These are phyloP conservation scores for Penicillium paneum DNA, from an alignment of 2,329 filamentous ascomycete species.

Conservation along the genomic window DNA sequence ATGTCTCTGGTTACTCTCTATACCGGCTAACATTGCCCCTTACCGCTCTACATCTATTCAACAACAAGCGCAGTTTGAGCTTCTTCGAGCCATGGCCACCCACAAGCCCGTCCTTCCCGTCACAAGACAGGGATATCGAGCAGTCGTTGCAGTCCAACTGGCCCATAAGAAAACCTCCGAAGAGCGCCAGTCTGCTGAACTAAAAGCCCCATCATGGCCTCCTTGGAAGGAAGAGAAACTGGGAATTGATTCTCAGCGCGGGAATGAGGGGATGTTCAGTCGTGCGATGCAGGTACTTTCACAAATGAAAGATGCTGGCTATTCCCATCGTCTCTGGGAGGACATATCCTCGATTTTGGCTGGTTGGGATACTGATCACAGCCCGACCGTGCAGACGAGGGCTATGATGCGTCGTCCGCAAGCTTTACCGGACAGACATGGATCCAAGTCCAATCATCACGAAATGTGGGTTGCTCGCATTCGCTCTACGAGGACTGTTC, in stretches of 20 bases:
- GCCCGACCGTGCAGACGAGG: constrained; percentile 61
- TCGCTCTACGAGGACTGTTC: constrained; percentile 56
- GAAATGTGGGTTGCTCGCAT: constrained; percentile 58
- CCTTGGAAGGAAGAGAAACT: constrained; percentile 63
- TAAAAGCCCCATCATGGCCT: constrained; percentile 62
- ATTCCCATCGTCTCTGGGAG: constrained; percentile 52
- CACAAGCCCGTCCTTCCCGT: constrained; percentile 54
- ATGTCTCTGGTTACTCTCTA: constrained; percentile 48
- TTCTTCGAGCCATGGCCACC: constrained; percentile 57
- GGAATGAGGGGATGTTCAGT: constrained; percentile 55
- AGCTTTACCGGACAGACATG: constrained; percentile 12
- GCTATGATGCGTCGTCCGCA: constrained; percentile 38
- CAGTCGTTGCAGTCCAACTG: constrained; percentile 55
- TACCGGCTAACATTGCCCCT: constrained; percentile 49
- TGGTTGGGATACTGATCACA: constrained; percentile 62
- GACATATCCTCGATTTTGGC: constrained; percentile 52
- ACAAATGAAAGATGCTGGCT: constrained; percentile 60
- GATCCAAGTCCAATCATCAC: constrained; percentile 18
- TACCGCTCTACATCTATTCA: constrained; percentile 50
- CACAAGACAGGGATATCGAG: constrained; percentile 57
- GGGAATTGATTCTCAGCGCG: constrained; percentile 58
- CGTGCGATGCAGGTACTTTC: constrained; percentile 55
- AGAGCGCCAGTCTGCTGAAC: constrained; percentile 57
- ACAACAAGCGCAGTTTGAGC: constrained; percentile 56
- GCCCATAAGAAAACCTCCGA: constrained; percentile 54